phyloP scores from a whole-genome alignment of 2,329 filamentous ascomycete species.

The Xylogone sp. region DNA sequence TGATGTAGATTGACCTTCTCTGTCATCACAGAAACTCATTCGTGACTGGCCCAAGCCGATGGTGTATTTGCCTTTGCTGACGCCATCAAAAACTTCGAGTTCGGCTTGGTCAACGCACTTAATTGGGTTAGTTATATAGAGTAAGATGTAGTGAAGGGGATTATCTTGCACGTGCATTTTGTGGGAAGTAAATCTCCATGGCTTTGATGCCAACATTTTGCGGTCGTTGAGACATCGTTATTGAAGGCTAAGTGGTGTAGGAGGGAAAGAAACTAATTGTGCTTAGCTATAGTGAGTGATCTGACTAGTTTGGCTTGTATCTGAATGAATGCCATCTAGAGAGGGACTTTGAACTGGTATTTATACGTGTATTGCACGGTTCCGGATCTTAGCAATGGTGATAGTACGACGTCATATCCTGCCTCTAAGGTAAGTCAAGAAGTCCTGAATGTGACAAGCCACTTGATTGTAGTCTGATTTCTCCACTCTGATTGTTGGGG shows the following conservation, averaged over 20 bases:
- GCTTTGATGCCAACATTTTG: conserved; percentile 86
- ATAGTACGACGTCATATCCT: too few relatives aligned
- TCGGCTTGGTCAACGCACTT: conserved; percentile 78
- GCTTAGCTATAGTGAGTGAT: background rate
- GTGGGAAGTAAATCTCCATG: conserved; percentile 81
- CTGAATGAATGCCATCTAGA: too few relatives aligned
- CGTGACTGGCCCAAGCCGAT: conserved; percentile 82
- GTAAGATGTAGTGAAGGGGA: conserved; percentile 8
- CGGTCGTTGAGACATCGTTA: conserved; percentile 46
- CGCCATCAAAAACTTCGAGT: conserved; percentile 78
- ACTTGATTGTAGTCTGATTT: too few relatives aligned
- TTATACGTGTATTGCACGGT: too few relatives aligned
- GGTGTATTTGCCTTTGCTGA: conserved; percentile 76
- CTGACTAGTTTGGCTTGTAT: background rate
- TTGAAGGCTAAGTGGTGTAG: too few relatives aligned
- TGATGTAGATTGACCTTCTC: conserved; percentile 52
- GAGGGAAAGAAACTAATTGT: background rate
- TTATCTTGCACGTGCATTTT: conserved; percentile 56
- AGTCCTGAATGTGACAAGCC: too few relatives aligned
- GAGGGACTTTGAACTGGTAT: too few relatives aligned
- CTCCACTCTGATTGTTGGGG: too few relatives aligned
- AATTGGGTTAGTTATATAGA: background rate
- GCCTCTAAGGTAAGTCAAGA: too few relatives aligned
- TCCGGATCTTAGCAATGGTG: too few relatives aligned
- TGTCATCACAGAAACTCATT: conserved; percentile 84